Conservation (phyloP, 257 asterid species). For the Nicotiana undulata region DNA sequence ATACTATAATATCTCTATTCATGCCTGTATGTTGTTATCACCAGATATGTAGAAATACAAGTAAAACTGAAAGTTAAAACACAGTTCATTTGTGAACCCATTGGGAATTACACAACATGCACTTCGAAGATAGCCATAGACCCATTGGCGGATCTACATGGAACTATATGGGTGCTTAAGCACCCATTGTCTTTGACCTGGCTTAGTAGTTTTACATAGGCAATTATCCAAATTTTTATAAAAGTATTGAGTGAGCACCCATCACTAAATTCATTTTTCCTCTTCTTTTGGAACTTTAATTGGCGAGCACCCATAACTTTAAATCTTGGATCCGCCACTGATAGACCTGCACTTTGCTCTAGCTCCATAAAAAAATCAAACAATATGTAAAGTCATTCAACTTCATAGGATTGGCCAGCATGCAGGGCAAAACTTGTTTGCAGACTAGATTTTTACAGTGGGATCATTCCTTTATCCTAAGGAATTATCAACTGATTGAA, state of each 20-base stretch:
- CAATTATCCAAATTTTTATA: too few species aligned
- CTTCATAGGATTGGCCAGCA: neutral
- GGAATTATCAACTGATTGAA: neutral
- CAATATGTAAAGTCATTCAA: neutral
- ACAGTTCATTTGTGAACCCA: slow-evolving; percentile 1
- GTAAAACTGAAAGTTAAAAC: neutral
- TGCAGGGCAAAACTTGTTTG: neutral
- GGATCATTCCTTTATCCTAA: neutral
- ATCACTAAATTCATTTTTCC: too few species aligned
- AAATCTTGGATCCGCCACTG: too few species aligned
- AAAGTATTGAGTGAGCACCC: too few species aligned
- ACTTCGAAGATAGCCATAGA: neutral
- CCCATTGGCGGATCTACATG: too few species aligned
- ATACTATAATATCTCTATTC: neutral
- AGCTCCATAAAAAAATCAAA: neutral
- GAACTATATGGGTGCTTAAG: too few species aligned
- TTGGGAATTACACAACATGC: neutral
- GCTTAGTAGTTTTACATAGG: too few species aligned
- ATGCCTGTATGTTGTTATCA: neutral
- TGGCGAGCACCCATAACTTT: too few species aligned
- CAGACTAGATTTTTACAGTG: neutral
- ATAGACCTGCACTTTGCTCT: neutral
- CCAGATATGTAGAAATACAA: neutral
- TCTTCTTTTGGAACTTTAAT: too few species aligned
- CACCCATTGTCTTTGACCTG: too few species aligned